These are phyloP conservation scores for Penicillium sp. DNA, from an alignment of 2,329 filamentous ascomycete genomes.

Conservation along the genomic window DNA sequence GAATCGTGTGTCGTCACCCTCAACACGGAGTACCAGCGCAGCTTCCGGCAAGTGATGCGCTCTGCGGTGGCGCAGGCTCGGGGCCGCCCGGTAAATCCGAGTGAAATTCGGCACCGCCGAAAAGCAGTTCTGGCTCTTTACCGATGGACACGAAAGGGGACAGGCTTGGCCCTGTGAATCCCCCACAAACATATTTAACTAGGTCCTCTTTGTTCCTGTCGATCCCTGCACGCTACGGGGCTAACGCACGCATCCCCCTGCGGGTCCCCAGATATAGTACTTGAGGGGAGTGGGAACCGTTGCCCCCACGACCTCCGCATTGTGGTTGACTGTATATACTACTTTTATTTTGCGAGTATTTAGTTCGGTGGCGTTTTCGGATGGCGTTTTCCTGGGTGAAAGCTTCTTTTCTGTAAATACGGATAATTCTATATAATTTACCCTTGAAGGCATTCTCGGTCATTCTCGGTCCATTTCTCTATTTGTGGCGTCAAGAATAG, in stretches of 20 bases:
- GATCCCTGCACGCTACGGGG: neutral
- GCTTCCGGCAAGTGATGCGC: constrained; percentile 94
- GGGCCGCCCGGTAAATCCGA: constrained; percentile 78
- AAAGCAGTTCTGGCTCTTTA: constrained; percentile 83
- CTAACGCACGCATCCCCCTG: neutral
- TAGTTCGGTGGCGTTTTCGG: neutral
- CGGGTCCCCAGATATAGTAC: neutral
- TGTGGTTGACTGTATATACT: neutral
- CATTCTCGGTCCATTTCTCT: neutral
- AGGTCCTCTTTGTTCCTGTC: constrained; percentile 1
- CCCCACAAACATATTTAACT: neutral
- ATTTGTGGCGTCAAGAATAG: neutral
- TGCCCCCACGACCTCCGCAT: neutral
- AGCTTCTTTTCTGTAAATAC: neutral
- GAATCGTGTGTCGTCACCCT: constrained; percentile 90
- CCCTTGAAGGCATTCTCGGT: neutral
- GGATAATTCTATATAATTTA: neutral
- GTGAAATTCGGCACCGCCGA: constrained; percentile 78
- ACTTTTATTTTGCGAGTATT: neutral
- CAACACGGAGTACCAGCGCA: constrained; percentile 92
- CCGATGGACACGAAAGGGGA: constrained; percentile 88
- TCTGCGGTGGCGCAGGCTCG: constrained; percentile 83
- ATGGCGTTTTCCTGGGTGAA: neutral
- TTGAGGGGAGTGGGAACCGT: neutral
- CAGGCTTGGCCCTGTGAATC: constrained; percentile 65